Base-by-base conservation (phyloP, 331 rosid species). In the Stylosanthes scabra region DNA sequence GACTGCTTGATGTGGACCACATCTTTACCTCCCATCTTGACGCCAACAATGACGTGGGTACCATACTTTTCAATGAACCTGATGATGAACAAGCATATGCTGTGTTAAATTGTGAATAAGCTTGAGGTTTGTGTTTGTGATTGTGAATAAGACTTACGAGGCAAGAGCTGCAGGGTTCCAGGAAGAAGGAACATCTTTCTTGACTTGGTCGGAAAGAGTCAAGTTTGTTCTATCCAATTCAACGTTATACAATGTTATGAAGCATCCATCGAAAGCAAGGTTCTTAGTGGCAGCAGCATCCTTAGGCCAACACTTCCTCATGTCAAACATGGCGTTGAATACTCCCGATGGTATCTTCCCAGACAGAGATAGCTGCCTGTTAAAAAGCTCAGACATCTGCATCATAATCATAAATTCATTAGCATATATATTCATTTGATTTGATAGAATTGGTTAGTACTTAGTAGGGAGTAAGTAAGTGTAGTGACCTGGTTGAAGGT, bases 141-240 rank as follows among this genome's bases (percentile, higher is more conserved):
- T 31, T 31, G 5, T 31, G 37, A 31, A 54, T 3, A 25, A 11
- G 7, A 63, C 91, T 84, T 84, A 94, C 99, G 79, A 90, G 1
- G 97, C 91, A 78, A 94, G 89, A 31, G 95, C 96, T 72, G 85
- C 81, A 29, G 99, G 95, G 59, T 94, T 90, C 99, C 99, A 94
- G 2, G 86, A 66, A 56, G 82, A 71, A 55, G 99, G 99, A 54
- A 91, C 92, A 28, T 89, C 93, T 7, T 77, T 82, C 78, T 68
- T 89, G 57, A 94, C 87, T 11, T 79, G 66, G 41, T 94, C 81
- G 37, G 86, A 84, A 15, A 94, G 85, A 5, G 88, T 37, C 45
- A 94, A 65, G 10, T 83, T 80, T 13, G 90, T 71, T 82, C 88
- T 86, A 46, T 80, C 87, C 67, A 94, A 72, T 71, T 85, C 96